Percentiles rank a stretch among this genome's conserved stretches.
These are phyloP conservation scores for Tricholoma bakamatsutake DNA, from an alignment of 768 basidiomycete genomes.

Conservation along the genomic window DNA sequence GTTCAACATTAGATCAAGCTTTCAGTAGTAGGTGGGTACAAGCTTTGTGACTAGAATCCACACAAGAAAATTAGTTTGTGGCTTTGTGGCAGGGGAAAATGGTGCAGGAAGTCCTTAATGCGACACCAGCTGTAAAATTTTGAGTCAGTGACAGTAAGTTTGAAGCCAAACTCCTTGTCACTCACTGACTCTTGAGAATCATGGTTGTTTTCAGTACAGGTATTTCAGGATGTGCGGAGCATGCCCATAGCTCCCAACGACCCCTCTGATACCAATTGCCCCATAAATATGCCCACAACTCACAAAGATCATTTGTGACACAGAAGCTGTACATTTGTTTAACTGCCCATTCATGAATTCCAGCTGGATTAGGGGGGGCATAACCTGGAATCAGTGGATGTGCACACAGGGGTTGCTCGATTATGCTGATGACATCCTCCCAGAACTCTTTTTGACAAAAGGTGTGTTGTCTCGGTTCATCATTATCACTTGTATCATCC, in stretches of 20 bases:
- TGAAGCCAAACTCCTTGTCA: too few species aligned
- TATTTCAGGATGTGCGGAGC: too few species aligned
- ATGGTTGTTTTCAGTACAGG: too few species aligned
- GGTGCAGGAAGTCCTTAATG: too few species aligned
- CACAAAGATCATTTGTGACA: slow-evolving; percentile 9
- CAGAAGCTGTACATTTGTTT: slow-evolving; percentile 19
- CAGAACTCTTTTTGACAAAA: background rate
- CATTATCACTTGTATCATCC: background rate
- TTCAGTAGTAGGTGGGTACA: background rate
- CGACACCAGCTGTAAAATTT: background rate
- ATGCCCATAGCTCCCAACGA: too few species aligned
- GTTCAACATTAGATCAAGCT: too few species aligned
- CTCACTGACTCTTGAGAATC: too few species aligned
- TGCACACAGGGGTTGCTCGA: background rate
- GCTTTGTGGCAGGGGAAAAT: too few species aligned
- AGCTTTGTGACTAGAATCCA: background rate
- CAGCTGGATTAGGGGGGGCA: background rate
- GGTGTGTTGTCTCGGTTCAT: background rate
- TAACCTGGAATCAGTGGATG: slow-evolving; percentile 6
- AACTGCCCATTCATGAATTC: slow-evolving; percentile 8
- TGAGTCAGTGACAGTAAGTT: background rate
- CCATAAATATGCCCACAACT: slow-evolving; percentile 14
- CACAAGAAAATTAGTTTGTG: background rate
- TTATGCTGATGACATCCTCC: background rate
- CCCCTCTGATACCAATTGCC: too few species aligned